phyloP scores from a whole-genome alignment of 2,329 filamentous ascomycete genomes.

The Monosporascus sp. region DNA sequence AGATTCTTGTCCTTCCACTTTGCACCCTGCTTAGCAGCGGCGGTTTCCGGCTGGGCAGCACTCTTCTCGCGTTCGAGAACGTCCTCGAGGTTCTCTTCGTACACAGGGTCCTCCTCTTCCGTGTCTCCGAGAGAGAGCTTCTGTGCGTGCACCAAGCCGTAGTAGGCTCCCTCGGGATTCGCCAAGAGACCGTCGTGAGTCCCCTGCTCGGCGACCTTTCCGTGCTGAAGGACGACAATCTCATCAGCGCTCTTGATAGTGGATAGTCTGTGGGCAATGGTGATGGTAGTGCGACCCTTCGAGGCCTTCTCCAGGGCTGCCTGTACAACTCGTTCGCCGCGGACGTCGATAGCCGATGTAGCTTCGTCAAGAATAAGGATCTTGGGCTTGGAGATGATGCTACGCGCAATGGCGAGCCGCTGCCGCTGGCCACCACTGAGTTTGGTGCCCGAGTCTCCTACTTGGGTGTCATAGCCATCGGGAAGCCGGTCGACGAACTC shows the following conservation, averaged over 20 bases:
- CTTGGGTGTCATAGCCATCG: conserved; percentile 67
- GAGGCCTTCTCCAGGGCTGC: conserved; percentile 71
- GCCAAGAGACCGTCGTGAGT: conserved; percentile 14
- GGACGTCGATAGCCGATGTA: conserved; percentile 49
- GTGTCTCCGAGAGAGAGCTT: neutral
- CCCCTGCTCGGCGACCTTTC: conserved; percentile 12
- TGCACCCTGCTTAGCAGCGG: conserved; percentile 24
- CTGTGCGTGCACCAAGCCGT: conserved; percentile 14
- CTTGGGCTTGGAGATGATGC: conserved; percentile 53
- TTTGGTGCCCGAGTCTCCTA: conserved; percentile 77
- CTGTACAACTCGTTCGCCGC: conserved; percentile 65
- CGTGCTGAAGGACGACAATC: conserved; percentile 53
- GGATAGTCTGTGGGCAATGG: conserved; percentile 79
- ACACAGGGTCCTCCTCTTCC: neutral
- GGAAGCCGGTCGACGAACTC: conserved; percentile 60
- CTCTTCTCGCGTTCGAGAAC: neutral
- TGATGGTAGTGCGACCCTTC: conserved; percentile 81
- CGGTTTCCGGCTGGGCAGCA: neutral
- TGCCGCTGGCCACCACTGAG: conserved; percentile 88
- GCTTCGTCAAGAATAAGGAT: conserved; percentile 76
- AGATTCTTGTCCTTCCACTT: conserved; percentile 28
- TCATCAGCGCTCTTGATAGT: conserved; percentile 90
- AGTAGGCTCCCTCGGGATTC: conserved; percentile 7
- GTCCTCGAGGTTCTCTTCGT: too few relatives aligned
- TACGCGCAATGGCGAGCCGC: conserved; percentile 83